Conservation (phyloP, 2,329 filamentous ascomycete genomes). For the Pyricularia grisea region DNA sequence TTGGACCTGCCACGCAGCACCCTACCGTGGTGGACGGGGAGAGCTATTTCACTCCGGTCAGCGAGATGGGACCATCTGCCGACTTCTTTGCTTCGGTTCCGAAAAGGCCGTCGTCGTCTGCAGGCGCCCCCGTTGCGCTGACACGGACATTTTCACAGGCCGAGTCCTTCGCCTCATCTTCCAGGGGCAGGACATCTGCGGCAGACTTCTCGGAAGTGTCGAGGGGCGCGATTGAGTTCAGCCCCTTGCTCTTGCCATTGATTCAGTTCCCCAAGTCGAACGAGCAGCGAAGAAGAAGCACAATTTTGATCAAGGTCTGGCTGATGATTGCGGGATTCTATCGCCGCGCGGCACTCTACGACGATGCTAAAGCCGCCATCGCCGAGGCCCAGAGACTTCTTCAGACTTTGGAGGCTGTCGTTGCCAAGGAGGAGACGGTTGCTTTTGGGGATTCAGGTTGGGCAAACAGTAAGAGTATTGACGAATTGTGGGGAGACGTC, state of each 20-base stretch:
- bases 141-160: slow-evolving; percentile 33
- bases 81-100: slow-evolving; percentile 33
- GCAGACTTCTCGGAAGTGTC: slow-evolving; percentile 24
- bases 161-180: slow-evolving; percentile 36
- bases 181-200: slow-evolving; percentile 20
- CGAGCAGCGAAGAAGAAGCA: slow-evolving; percentile 37
- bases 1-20: slow-evolving; percentile 21
- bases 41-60: slow-evolving; percentile 37
- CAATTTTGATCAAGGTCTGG: slow-evolving; percentile 71
- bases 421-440: slow-evolving; percentile 50
- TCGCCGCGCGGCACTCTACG: slow-evolving; percentile 66
- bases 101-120: slow-evolving; percentile 30
- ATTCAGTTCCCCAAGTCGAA: slow-evolving; percentile 47
- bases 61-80: slow-evolving; percentile 26
- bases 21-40: slow-evolving; percentile 40
- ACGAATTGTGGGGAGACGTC: slow-evolving; percentile 78
- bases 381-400: slow-evolving; percentile 74
- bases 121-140: slow-evolving; percentile 23
- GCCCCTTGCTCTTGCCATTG: slow-evolving; percentile 37
- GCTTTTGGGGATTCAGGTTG: slow-evolving; percentile 59
- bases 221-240: slow-evolving; percentile 30
- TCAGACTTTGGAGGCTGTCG: slow-evolving; percentile 49
- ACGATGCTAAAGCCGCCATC: slow-evolving; percentile 72
- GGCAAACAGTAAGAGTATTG: slow-evolving; percentile 72
- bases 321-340: slow-evolving; percentile 85